These are phyloP conservation scores for Amphichorda felina DNA, from an alignment of 2,329 filamentous ascomycete genomes.

Conservation along the genomic window DNA sequence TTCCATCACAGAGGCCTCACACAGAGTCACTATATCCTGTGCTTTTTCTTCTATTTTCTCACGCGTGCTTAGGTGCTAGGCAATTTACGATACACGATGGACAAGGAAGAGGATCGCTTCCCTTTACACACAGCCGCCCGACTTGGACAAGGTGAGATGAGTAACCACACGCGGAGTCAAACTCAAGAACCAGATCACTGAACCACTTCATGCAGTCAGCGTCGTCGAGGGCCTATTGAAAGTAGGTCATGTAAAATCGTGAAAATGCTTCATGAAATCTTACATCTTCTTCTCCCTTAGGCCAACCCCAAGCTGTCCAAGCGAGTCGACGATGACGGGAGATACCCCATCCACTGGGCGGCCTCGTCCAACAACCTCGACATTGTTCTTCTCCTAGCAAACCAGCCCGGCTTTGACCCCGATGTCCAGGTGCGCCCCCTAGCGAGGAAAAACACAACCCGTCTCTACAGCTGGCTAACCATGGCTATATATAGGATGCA, in stretches of 20 bases:
- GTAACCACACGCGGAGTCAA: too few relatives aligned
- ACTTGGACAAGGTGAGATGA: slow-evolving; percentile 63
- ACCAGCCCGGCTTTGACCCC: slow-evolving; percentile 65
- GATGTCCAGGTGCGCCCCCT: slow-evolving; percentile 59
- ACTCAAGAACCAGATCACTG: too few relatives aligned
- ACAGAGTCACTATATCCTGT: background rate
- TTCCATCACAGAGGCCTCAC: background rate
- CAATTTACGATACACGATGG: slow-evolving; percentile 6
- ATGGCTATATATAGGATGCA: slow-evolving; percentile 42
- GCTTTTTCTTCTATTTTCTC: too few relatives aligned
- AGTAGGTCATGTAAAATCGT: slow-evolving; percentile 1
- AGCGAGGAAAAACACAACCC: background rate
- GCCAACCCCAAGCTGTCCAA: slow-evolving; percentile 68
- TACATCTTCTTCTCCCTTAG: slow-evolving; percentile 31
- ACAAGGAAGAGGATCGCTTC: slow-evolving; percentile 45
- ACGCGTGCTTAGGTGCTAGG: too few relatives aligned
- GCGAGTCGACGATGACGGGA: slow-evolving; percentile 70
- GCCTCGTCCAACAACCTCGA: slow-evolving; percentile 68
- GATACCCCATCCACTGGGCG: slow-evolving; percentile 90
- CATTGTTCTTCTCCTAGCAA: slow-evolving; percentile 62
- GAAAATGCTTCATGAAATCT: background rate
- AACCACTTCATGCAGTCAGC: background rate
- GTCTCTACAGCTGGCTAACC: background rate
- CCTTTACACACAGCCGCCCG: slow-evolving; percentile 80
- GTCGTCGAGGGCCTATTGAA: slow-evolving; percentile 6